Evolutionary conservation across 129 eudicot genomes (phyloP).

Genomic region (Centella asiatica): DNA sequence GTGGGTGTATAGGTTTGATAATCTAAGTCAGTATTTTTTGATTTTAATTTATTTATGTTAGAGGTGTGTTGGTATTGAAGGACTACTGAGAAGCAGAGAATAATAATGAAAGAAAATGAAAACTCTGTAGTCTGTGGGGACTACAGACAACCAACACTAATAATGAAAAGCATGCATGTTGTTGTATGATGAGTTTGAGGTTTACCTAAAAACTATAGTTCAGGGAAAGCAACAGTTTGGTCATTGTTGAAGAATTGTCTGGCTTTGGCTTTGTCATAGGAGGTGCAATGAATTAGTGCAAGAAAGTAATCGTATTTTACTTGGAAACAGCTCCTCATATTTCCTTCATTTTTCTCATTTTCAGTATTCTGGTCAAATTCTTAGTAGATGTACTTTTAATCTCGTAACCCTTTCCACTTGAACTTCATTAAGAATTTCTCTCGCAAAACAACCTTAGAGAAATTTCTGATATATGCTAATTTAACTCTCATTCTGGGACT

Average conservation of each 20-base stretch:
- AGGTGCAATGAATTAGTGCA: conserved; percentile 1
- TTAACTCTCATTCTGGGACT: too few species aligned
- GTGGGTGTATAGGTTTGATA: too few species aligned
- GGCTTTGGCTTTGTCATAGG: conserved; percentile 1
- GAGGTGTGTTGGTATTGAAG: neutral
- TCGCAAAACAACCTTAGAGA: neutral
- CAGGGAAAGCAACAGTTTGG: conserved; percentile 1
- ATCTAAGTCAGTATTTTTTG: too few species aligned
- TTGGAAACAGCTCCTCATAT: neutral
- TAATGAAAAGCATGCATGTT: conserved; percentile 30
- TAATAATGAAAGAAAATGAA: conserved; percentile 2
- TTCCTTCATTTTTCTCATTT: neutral
- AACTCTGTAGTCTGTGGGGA: conserved; percentile 11
- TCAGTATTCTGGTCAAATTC: too few species aligned
- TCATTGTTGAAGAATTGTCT: neutral
- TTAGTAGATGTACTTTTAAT: neutral
- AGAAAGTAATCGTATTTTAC: conserved; percentile 4
- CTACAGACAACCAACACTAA: conserved; percentile 24
- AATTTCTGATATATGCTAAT: too few species aligned
- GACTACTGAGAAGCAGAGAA: conserved; percentile 1
- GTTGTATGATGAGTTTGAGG: conserved; percentile 19
- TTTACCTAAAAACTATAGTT: neutral
- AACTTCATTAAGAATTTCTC: neutral
- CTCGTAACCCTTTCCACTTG: neutral
- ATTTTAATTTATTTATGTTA: too few species aligned